Evolutionary conservation across 106 monocot genomes (phyloP), one percentile per base, ranked within the genome.

Genomic region (Dactylorhiza incarnata): DNA sequence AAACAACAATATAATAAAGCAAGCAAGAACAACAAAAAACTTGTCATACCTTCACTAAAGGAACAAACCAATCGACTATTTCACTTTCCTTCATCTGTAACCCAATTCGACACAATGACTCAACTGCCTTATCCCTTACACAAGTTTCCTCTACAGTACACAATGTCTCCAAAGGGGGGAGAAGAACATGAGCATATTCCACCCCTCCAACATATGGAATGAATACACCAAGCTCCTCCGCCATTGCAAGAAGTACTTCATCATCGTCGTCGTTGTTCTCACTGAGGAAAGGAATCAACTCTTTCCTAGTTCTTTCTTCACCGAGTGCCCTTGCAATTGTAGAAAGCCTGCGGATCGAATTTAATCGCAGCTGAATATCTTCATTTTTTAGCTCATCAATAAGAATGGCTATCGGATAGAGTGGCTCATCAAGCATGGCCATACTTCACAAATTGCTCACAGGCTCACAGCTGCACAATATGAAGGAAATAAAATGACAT

Each of bases 201-300:
- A 91, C 82, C 20, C 95, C 95, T 52, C 95, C 95, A 78, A 95
- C 87, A 86, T 91, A 91, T 51, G 95, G 95, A 84, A 95, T 95
- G 65, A 95, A 95, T 19, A 84, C 89, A 0, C 95, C 95, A 52
- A 95, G 68, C 62, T 95, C 91, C 79, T 91, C 95, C 0, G 89
- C 95, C 95, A 95, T 95, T 49, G 95, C 95, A 83, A 91, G 95
- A 82, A 95, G 95, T 49, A 95, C 91, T 78, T 95, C 95, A 69
- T 95, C 95, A 75, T 95, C 95, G 7, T 95, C 95, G 14, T 95
- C 95, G 81, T 91, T 95, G 74, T 95, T 95, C 77, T 95, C 95
- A 75, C 85, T 89, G 26, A 95, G 89, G 55, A 95, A 95, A 72
- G 95, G 95, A 78, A 95, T 95, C 78, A 95, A 82, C 72, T 95